Evolutionary conservation across 768 basidiomycete species (phyloP), one percentile per base, ranked within the genome.

Genomic region (Amanita muscaria): DNA sequence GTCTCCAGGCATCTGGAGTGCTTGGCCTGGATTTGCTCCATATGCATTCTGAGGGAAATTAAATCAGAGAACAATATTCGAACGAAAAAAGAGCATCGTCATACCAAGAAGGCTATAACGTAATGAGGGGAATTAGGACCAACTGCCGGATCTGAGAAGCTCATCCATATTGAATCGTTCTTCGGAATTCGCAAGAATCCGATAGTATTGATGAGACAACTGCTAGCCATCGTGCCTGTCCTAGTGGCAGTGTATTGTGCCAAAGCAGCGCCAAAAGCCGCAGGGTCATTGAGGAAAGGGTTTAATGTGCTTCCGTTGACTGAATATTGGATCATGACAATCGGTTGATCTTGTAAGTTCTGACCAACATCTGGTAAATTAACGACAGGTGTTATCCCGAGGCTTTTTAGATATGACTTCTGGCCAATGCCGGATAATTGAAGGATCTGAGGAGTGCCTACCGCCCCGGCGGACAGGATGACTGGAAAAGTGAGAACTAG

Each of bases 291-390:
- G 22, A 52, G 38, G 18, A 62, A 49, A 27, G 38, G 23, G 41
- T 67, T 62, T 14, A 57, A 50, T 3, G 59, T 65, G 12, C 50
- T 53, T 3, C 54, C 52, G 16, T 58, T 54, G 12, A 59, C 59
- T n/a, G 56, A 54, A 46, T 55, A 60, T 14, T 42, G 40, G 19
- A 42, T 30, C 19, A 22, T 19, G 21, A 29, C 21, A 14, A 42
- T 42, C n/a, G 40, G 40, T 32, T 42, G 40, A n/a, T 42, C 40
- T 32, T 42, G 40, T 14, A 42, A 19, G 21, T 42, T 42, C 44
- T 60, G 50, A 9, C 68, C 68, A 16, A 68, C 67, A 18, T 56
- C 53, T 2, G 66, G 67, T 11, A 62, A 50, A 48, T 66, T 23
- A 19, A 63, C 43, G 7, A 62, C 48, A 5, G 63, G 42, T 3